Evolutionary conservation across 2,329 filamentous ascomycete species (phyloP).

Genomic region (Venturia oleaginea): DNA sequence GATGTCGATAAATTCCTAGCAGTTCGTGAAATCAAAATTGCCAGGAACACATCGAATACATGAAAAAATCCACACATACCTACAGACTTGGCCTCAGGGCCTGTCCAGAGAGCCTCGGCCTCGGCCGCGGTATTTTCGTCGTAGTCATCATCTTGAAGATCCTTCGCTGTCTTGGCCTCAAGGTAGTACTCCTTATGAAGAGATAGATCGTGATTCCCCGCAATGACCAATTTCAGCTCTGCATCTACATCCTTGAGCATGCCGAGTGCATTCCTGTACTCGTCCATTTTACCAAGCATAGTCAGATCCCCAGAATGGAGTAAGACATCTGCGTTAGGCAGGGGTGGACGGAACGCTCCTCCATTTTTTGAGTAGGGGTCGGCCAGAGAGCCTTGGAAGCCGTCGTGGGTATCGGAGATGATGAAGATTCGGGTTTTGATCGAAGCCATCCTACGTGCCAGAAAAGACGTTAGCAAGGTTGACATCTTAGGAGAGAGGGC

Average conservation of each 20-base stretch:
- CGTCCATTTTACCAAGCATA: slow-evolving; percentile 36
- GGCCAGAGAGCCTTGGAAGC: not conserved
- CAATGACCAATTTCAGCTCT: slow-evolving; percentile 51
- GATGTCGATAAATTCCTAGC: not conserved
- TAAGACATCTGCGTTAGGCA: slow-evolving; percentile 44
- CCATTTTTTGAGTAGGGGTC: slow-evolving; percentile 1
- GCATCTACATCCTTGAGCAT: slow-evolving; percentile 42
- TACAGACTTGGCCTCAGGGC: slow-evolving; percentile 32
- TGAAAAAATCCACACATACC: not conserved
- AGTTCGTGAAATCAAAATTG: not conserved
- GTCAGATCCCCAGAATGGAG: slow-evolving; percentile 53
- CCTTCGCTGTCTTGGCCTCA: slow-evolving; percentile 18
- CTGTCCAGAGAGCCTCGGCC: slow-evolving; percentile 39
- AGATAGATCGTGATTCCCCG: slow-evolving; percentile 54
- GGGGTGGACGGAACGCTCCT: not conserved
- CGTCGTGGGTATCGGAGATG: slow-evolving; percentile 2
- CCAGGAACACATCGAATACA: not conserved
- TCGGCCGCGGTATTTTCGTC: slow-evolving; percentile 19
- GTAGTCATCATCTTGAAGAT: slow-evolving; percentile 22
- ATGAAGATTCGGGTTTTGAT: slow-evolving; percentile 5
- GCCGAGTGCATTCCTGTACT: slow-evolving; percentile 39
- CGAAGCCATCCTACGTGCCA: not conserved
- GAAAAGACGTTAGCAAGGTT: too few species aligned
- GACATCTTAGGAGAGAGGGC: too few species aligned
- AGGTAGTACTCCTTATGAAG: slow-evolving; percentile 44